phyloP scores from a whole-genome alignment of 2,329 filamentous ascomycete species.

The Lecanoromycetidae sp. region DNA sequence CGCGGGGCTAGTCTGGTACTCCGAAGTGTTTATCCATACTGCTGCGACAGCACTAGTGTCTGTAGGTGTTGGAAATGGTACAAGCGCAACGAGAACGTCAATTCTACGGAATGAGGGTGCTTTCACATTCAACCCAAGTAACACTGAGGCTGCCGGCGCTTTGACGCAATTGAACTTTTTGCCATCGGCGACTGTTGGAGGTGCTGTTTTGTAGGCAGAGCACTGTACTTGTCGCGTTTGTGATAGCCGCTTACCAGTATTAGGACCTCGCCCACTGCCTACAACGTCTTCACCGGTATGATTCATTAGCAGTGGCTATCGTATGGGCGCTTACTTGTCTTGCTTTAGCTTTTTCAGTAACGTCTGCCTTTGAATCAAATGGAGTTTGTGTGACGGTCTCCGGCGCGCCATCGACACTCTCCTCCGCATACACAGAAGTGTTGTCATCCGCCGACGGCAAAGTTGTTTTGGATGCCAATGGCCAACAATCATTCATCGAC shows the following conservation, averaged over 20 bases:
- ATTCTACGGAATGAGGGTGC: slow-evolving; percentile 10
- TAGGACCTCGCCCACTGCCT: slow-evolving; percentile 18
- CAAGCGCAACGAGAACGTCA: slow-evolving; percentile 14
- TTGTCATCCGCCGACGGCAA: slow-evolving; percentile 9
- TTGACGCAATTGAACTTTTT: slow-evolving; percentile 13
- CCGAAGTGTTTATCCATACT: slow-evolving; percentile 15
- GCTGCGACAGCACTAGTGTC: slow-evolving; percentile 13
- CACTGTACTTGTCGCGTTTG: background rate
- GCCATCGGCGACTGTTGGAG: slow-evolving; percentile 11
- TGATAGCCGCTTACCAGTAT: background rate
- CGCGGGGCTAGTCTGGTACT: slow-evolving; percentile 15
- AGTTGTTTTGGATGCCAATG: slow-evolving; percentile 11
- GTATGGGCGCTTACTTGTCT: background rate
- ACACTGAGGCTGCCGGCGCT: background rate
- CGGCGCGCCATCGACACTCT: background rate
- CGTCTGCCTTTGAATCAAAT: slow-evolving; percentile 3
- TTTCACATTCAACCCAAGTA: slow-evolving; percentile 12
- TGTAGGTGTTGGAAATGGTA: slow-evolving; percentile 12
- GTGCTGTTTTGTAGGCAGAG: slow-evolving; percentile 14
- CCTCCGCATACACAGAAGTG: slow-evolving; percentile 11
- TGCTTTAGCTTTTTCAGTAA: slow-evolving; percentile 12
- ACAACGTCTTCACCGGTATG: slow-evolving; percentile 17
- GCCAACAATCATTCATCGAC: slow-evolving; percentile 9
- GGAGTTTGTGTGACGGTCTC: slow-evolving; percentile 10
- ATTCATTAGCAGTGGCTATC: background rate